A percentile compares a stretch with the other conserved stretches of the same genome.
phyloP scores from a whole-genome alignment of 805 yeast species.

The Saccharomycopsis vini region DNA sequence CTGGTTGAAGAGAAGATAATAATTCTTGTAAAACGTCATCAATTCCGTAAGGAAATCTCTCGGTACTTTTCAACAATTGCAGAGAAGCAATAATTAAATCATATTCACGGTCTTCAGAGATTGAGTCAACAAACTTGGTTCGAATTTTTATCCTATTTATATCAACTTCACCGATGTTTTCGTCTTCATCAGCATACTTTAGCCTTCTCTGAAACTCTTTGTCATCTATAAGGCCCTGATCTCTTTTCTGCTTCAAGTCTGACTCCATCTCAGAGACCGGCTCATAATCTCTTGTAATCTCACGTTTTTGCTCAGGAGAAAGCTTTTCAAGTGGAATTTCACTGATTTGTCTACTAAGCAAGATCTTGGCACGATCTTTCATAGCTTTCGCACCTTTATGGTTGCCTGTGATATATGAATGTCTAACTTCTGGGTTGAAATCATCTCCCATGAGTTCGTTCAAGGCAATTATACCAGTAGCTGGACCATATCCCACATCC shows the following conservation, averaged over 20 bases:
- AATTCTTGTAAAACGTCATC: conserved; percentile 57
- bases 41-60: conserved; percentile 60
- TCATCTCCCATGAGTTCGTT: conserved; percentile 71
- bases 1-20: conserved; percentile 57
- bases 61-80: conserved; percentile 54
- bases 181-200: conserved; percentile 22
- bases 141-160: conserved; percentile 44
- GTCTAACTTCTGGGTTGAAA: conserved; percentile 54
- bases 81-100: conserved; percentile 81
- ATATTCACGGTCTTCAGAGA: conserved; percentile 41
- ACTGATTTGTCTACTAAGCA: conserved; percentile 59
- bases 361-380: conserved; percentile 70
- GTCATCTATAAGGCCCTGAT: background rate
- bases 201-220: conserved; percentile 13
- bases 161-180: conserved; percentile 41
- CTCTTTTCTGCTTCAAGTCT: conserved; percentile 15
- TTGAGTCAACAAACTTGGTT: conserved; percentile 45
- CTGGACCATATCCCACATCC: conserved; percentile 86
- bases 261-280: conserved; percentile 15
- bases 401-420: conserved; percentile 62
- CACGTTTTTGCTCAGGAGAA: conserved; percentile 15
- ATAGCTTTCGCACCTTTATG: conserved; percentile 63
- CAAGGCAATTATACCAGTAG: conserved; percentile 80
- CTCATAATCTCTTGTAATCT: conserved; percentile 9
- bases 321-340: conserved; percentile 32